Conservation (phyloP, 129 eudicot species). For the Calendula officinalis region DNA sequence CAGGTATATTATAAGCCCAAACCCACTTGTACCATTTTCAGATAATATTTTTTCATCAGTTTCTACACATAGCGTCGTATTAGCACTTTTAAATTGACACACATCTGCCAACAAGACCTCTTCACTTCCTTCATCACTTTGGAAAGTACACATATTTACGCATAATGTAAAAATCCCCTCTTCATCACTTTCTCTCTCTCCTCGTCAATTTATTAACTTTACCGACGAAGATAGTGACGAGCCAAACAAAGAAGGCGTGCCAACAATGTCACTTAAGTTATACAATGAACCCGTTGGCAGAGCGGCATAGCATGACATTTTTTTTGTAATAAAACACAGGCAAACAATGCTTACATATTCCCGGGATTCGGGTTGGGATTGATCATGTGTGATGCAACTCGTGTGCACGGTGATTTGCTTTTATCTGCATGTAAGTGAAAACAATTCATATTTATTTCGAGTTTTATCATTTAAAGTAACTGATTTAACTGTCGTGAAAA, state of each 20-base stretch:
- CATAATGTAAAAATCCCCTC: too few species aligned
- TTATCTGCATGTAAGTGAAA: constrained; percentile 88
- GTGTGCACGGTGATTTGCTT: constrained; percentile 84
- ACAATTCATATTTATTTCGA: not conserved
- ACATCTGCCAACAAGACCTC: too few species aligned
- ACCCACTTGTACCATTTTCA: not conserved
- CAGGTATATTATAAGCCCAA: constrained; percentile 50
- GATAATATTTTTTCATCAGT: too few species aligned
- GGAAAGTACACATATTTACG: too few species aligned
- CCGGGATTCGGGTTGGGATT: constrained; percentile 95
- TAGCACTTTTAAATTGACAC: too few species aligned
- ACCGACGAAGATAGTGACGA: too few species aligned
- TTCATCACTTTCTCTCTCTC: too few species aligned
- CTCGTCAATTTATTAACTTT: too few species aligned
- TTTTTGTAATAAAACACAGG: constrained; percentile 40
- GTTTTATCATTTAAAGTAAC: not conserved
- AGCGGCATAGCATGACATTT: not conserved
- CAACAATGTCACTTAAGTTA: too few species aligned
- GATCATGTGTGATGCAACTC: constrained; percentile 88
- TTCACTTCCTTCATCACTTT: too few species aligned
- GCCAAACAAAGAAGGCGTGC: too few species aligned
- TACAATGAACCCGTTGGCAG: not conserved
- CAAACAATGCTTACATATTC: constrained; percentile 94
- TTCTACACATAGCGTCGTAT: too few species aligned
- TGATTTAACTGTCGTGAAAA: not conserved